Evolutionary conservation across 805 yeast species (phyloP).

Genomic region (Nakazawaea molendinolei): DNA sequence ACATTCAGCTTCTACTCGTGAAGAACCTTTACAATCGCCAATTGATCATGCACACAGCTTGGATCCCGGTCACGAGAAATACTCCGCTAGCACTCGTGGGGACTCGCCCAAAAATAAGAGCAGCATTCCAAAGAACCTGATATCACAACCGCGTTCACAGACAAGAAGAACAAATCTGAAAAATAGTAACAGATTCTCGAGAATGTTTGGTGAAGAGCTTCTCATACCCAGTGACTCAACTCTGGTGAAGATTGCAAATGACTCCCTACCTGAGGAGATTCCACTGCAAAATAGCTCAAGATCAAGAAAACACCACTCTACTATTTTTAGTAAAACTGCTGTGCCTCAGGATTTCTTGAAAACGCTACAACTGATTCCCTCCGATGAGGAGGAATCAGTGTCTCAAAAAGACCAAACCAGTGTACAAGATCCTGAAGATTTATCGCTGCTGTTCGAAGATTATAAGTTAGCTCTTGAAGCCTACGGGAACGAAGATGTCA

Average conservation of each 20-base stretch:
- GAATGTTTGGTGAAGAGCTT: conserved; percentile 6
- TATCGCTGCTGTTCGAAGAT: conserved; percentile 10
- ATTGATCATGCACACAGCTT: too few species aligned
- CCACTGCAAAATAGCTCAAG: too few species aligned
- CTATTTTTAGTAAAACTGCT: not conserved
- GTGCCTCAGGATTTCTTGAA: conserved; percentile 4
- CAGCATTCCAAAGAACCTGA: too few species aligned
- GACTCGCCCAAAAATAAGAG: too few species aligned
- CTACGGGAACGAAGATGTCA: conserved; percentile 2
- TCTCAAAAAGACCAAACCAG: not conserved
- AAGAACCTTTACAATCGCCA: too few species aligned
- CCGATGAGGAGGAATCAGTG: not conserved
- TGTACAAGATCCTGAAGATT: not conserved
- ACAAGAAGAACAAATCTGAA: not conserved
- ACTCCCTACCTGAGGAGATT: too few species aligned
- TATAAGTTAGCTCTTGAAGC: conserved; percentile 8
- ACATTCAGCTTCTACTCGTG: too few species aligned
- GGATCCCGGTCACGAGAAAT: too few species aligned
- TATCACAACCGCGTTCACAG: too few species aligned
- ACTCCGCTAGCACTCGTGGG: too few species aligned
- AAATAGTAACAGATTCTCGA: conserved; percentile 3
- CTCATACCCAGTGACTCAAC: not conserved
- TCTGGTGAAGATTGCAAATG: not conserved
- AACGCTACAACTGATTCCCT: conserved; percentile 1
- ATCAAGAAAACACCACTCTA: too few species aligned